Evolutionary conservation across 1,284 basidiomycete genomes (phyloP), one percentile per base, ranked within the genome.

Genomic region (Xerocomus minutiporus): DNA sequence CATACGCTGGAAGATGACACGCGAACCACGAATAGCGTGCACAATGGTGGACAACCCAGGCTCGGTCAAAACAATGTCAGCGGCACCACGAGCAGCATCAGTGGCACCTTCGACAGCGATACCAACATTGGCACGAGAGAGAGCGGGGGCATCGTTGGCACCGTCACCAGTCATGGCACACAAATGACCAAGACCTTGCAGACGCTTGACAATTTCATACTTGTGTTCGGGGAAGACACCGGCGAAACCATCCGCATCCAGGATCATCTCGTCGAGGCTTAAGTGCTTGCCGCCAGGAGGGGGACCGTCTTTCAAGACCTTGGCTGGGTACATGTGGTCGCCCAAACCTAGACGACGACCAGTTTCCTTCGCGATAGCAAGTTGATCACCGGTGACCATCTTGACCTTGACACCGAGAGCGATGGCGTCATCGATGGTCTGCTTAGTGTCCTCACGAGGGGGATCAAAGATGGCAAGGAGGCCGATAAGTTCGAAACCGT

Each of bases 301-400:
- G 56, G 84, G 86, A 43, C 86, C 88, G 34, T 89, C 85, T 77
- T 89, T 88, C 68, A 91, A 78, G 34, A 91, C 88, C 78, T 88
- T 90, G 53, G 88, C 82, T 49, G 86, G 82, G 77, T 90, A 91
- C 88, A 91, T 91, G 76, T 91, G 88, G 71, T 91, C 88, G 71
- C 88, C 88, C 59, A 91, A 79, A 68, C 95, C 95, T 54, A 98
- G 91, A 80, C 94, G 91, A 75, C 94, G 91, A 63, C 96, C 95
- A 59, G 95, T 98, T 75, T 98, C 96, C 85, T 98, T 98, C 55
- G 95, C 95, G 62, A 98, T 98, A 64, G 96, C 95, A 68, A 98
- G 91, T 79, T 97, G 93, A 74, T 98, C 95, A 84, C 95, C 95
- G 46, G 95, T 98, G 60, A 97, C 94, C 96, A 98, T 98, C 88